Base-by-base conservation (phyloP, 345 rosid genomes). In the Pugionium dolabratum region DNA sequence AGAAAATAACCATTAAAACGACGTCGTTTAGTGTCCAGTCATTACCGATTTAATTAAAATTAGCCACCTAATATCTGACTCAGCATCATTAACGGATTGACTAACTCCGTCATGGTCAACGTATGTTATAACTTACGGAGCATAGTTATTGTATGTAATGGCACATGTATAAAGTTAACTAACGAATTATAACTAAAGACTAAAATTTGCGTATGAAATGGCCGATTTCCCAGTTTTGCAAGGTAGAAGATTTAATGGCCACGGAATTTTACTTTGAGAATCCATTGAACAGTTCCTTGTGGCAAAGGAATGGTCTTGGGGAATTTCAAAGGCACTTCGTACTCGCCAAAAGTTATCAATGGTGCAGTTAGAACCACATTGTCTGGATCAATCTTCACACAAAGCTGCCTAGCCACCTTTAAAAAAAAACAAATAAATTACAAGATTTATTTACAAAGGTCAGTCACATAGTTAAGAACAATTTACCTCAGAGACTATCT, bases 391-490 rank as follows among this genome's bases (percentile, higher is more conserved):
- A 94, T 79, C 41, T 72, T 64, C 73, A 94, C 92, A 4, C 77
- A 83, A 0, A 90, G 88, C 79, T 90, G 97, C 74, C 97, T 94
- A 53, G 86, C 86, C 49, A 86, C 92, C 96, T 94, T 76, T 9
- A 49, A 25, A 6, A 43, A 48, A 2, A 62, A 18, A 36, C 28
- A 2, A 10, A 9, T 9, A 18, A 26, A 54, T 54, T 47, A 47
- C 8, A 26, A n/a, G 1, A 39, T 2, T 29, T 9, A 11, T 34
- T 28, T 7, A 7, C 55, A 45, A 1, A 53, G 33, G 33, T 31
- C 47, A 51, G 26, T 30, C n/a, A 47, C 37, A 37, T 27, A 56
- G 39, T 41, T 40, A 28, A 25, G 7, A 18, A 35, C 11, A 32
- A 2, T 55, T 50, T 81, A 88, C 97, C 95, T 88, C 95, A 47